A percentile compares a stretch with the other conserved stretches of the same genome.
These are phyloP conservation scores for Plenodomus biglobosus DNA, from an alignment of 2,329 filamentous ascomycete genomes.

Conservation along the genomic window DNA sequence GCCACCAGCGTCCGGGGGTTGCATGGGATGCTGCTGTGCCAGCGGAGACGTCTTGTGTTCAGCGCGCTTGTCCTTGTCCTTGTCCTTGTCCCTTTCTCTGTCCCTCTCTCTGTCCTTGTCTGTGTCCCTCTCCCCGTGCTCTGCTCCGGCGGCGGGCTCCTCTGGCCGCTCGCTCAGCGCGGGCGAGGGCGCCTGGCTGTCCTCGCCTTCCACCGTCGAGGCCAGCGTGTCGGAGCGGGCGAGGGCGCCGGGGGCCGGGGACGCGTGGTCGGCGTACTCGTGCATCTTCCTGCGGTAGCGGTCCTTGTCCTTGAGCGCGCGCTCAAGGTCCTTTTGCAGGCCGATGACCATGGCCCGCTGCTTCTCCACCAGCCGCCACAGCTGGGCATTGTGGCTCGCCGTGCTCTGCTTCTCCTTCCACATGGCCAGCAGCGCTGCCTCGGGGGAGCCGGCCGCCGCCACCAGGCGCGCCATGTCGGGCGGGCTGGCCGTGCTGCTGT, in stretches of 20 bases:
- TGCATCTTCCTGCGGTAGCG: slow-evolving; percentile 89
- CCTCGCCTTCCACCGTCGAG: slow-evolving; percentile 38
- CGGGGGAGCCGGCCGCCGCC: slow-evolving; percentile 80
- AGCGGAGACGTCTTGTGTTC: slow-evolving; percentile 29
- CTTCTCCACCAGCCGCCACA: slow-evolving; percentile 96
- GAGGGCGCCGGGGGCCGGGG: slow-evolving; percentile 37
- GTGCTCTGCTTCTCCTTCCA: slow-evolving; percentile 90
- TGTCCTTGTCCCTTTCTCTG: too few species aligned
- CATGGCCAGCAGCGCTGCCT: slow-evolving; percentile 84
- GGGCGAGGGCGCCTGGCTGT: slow-evolving; percentile 46
- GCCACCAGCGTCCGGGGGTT: slow-evolving; percentile 26
- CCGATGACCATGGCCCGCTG: slow-evolving; percentile 91
- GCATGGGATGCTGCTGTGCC: slow-evolving; percentile 26
- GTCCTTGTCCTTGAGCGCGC: slow-evolving; percentile 90
- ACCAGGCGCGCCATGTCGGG: slow-evolving; percentile 79
- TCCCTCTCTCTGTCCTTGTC: too few species aligned
- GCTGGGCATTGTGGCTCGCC: slow-evolving; percentile 83
- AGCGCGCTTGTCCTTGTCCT: slow-evolving; percentile 10
- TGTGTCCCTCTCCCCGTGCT: too few species aligned
- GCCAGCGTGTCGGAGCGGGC: slow-evolving; percentile 41
- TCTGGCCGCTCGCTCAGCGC: slow-evolving; percentile 37
- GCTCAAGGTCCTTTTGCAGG: slow-evolving; percentile 90
- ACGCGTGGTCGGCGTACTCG: slow-evolving; percentile 61
- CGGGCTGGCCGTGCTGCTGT: slow-evolving; percentile 54
- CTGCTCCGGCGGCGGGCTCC: slow-evolving; percentile 23